Evolutionary conservation across 2,329 filamentous ascomycete genomes (phyloP), one percentile per base, ranked within the genome.

Genomic region (Ophiostoma quercus): DNA sequence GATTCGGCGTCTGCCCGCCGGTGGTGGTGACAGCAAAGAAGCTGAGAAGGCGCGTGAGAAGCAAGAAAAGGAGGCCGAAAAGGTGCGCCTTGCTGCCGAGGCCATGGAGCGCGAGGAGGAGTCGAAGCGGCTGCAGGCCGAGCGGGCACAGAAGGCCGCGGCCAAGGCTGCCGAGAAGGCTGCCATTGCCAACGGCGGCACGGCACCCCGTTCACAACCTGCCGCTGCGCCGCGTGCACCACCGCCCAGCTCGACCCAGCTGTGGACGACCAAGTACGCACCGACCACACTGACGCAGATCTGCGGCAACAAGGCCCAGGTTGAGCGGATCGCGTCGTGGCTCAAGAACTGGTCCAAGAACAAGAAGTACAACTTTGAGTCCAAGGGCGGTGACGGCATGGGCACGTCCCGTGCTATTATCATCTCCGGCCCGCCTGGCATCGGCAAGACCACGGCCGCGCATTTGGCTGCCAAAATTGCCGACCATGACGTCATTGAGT

Each of bases 231-330:
- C 34, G 75, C 78, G 16, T 75, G 84, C 39, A 74, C 80, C n/a
- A 74, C 78, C 80, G 14, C 76, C 82, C 0, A 76, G 76, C 32
- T 71, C 76, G 1, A 79, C 79, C 69, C 88, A 92, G 74, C 83
- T 99, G 1, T 96, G 95, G 90, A 99, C 95, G 1, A 91, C 90
- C 63, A 98, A 97, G 76, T 98, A 99, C 79, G 95, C 95, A 0
- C 95, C 95, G 2, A 91, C 90, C 1, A 86, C 90, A 69, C 83
- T 96, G 62, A 90, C 81, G 71, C 94, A 97, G 77, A 97, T 99
- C 66, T 98, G 94, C 78, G 95, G 95, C 73, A 99, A 99, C 80
- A 98, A 98, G 79, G 84, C 82, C 1, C 87, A 90, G 39, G 94
- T 99, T 0, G 94, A 98, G 77, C 96, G 90, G 77, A 89, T 99